Base-by-base conservation (phyloP, 805 yeast species). In the Cyberlindnera sargentensis region DNA sequence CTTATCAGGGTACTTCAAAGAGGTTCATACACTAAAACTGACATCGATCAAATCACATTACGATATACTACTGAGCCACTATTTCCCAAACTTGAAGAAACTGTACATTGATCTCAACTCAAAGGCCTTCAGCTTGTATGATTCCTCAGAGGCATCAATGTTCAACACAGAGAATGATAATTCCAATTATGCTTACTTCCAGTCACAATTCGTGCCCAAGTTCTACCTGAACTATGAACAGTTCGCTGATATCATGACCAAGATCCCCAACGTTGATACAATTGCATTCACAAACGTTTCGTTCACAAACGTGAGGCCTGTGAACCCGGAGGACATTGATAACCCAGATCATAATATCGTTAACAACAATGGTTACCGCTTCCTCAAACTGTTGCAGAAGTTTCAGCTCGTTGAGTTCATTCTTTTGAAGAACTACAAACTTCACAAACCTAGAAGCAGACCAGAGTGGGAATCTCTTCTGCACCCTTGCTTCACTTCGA, bases 71-170 rank as follows among this genome's bases (percentile, higher is more conserved):
- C 48, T 76, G 29, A 71, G 74, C 39, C 77, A 73, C 51, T 66
- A 68, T 45, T 74, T 75, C 49, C 62, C 63, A 5, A 51, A 53
- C 1, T 54, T 78, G 26, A 47, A 62, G 6, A 58, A 63, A 9
- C 47, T 79, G 24, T 60, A 66, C 8, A 57, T 79, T 10, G 84
- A 78, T 51, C 56, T 78, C 35, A 65, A 66, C 46, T 76, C 82
- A 31, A 62, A 61, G 26, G 67, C 77, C 10, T 78, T 69, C 41
- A 48, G 55, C 31, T 47, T 55, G 4, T 53, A 53, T 36, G 45
- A 44, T 42, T 25, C 54, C 4, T 40, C 46, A n/a, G 58, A 53
- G 35, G 38, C 42, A 4, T 27, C 44, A 5, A 39, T 48, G 1
- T 49, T 51, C 7, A 58, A 56, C 43, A 38, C 51, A 3, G 43